Percentiles rank a stretch among this genome's conserved stretches.
phyloP scores from a whole-genome alignment of 2,329 filamentous ascomycete genomes.

The Colletotrichum gloeosporioides region DNA sequence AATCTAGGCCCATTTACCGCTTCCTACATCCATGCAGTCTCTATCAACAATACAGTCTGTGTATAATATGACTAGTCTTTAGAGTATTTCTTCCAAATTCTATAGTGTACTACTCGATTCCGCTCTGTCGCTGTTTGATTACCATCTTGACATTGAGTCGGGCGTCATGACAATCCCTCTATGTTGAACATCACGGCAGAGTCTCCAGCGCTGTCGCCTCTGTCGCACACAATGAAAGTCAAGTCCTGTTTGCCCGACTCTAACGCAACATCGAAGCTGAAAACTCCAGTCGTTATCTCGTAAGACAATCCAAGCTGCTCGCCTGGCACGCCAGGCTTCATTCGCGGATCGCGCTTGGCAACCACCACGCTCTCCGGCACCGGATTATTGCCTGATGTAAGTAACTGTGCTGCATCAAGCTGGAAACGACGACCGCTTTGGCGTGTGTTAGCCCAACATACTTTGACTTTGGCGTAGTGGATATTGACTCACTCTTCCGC shows the following conservation, averaged over 20 bases:
- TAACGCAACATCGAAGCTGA: not conserved
- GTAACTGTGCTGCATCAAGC: not conserved
- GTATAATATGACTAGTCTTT: too few relatives aligned
- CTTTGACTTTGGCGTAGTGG: rapidly evolving
- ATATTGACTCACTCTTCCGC: not conserved
- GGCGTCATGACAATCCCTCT: not conserved
- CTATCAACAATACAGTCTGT: too few relatives aligned
- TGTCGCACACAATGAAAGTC: not conserved
- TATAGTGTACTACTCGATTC: too few relatives aligned
- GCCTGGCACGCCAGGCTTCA: not conserved
- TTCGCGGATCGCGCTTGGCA: not conserved
- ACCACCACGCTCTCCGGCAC: not conserved
- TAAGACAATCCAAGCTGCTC: not conserved
- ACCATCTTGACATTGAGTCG: too few relatives aligned
- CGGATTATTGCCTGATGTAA: not conserved
- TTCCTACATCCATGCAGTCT: too few relatives aligned
- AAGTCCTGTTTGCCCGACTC: not conserved
- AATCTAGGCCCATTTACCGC: too few relatives aligned
- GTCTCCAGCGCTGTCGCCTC: not conserved
- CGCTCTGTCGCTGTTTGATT: too few relatives aligned
- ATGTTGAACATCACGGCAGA: not conserved
- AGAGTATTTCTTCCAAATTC: too few relatives aligned
- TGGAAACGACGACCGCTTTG: not conserved
- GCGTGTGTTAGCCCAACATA: not conserved
- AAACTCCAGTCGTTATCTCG: not conserved